phyloP scores from a whole-genome alignment of 441 rosid species.

The Adansonia madagascariensis region DNA sequence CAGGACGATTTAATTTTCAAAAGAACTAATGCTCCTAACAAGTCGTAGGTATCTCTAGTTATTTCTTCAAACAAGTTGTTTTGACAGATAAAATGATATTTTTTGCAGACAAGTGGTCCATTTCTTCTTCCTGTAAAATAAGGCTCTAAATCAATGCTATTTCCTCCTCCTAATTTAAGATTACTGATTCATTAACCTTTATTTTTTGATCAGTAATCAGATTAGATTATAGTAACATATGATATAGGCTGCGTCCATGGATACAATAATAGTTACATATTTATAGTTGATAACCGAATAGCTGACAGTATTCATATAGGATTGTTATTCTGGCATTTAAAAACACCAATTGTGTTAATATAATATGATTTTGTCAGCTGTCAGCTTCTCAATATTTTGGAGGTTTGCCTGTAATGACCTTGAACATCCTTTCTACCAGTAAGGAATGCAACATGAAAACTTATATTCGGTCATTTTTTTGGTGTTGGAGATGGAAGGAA shows the following conservation, averaged over 20 bases:
- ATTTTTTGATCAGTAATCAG: not conserved
- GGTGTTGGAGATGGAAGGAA: slow-evolving; percentile 6
- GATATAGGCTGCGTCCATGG: slow-evolving; percentile 9
- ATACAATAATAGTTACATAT: slow-evolving; percentile 8
- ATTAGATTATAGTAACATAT: slow-evolving; percentile 27
- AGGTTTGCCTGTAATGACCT: slow-evolving; percentile 33
- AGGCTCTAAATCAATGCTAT: slow-evolving; percentile 24
- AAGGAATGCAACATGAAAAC: slow-evolving; percentile 33
- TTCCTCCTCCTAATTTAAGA: not conserved
- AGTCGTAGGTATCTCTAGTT: not conserved
- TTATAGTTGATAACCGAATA: slow-evolving; percentile 25
- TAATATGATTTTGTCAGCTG: slow-evolving; percentile 21
- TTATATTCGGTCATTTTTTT: slow-evolving; percentile 27
- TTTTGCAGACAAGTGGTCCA: slow-evolving; percentile 21
- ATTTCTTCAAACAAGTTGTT: not conserved
- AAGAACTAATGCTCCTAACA: not conserved
- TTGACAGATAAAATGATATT: not conserved
- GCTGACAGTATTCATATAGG: not conserved
- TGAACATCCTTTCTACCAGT: slow-evolving; percentile 29
- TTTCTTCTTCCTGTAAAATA: not conserved
- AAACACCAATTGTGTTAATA: not conserved
- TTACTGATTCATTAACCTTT: not conserved
- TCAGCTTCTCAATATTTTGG: slow-evolving; percentile 6
- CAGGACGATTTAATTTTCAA: slow-evolving; percentile 4
- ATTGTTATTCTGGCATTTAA: no score